Base-by-base conservation (phyloP, 139 green algal species). In the Penium margaritaceum region DNA sequence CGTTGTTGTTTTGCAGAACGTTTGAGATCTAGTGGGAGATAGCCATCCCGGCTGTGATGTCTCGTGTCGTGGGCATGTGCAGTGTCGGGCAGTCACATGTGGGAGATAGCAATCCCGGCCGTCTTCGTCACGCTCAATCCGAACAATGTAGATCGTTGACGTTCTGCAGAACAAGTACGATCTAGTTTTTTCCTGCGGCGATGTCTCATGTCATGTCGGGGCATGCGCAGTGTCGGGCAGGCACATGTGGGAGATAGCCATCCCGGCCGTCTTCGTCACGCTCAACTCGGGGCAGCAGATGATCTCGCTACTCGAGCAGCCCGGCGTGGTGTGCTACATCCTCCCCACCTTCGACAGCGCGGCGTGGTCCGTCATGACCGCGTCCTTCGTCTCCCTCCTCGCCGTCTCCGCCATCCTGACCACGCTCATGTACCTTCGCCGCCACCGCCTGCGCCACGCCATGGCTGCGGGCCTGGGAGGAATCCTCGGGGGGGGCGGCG, bases 351-450 rank as follows among this genome's bases (percentile, higher is more conserved):
- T 79, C 36, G 72, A 79, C 34, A 57, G 53, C 29, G 36, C 72
- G 15, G 64, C 72, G 4, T 77, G 64, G 65, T 79, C 72, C n/a
- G 63, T 77, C 6, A 67, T 81, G 3, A 73, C 68, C 32, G 74
- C 79, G 21, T 72, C 74, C 43, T 78, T 81, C 33, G 47, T 81
- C 47, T 76, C 67, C 24, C 68, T 79, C 7, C 68, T 81, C 17
- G 35, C 43, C 43, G 69, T 81, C 14, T 70, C 74, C 17, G 71
- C 71, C 32, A 55, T 81, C 37, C 53, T 81, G 21, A 68, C 74
- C 33, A 75, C 74, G 35, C 79, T 81, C 53, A 73, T 78, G 54
- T 76, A 79, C 27, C 24, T 81, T 37, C 17, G 74, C 2, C 67
- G 74, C 24, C 67, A 79, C 34, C 36, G 67, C 24, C 67, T 80